These are phyloP conservation scores for Sequoia sempervirens DNA, from an alignment of 75 land plant species.

Conservation along the genomic window DNA sequence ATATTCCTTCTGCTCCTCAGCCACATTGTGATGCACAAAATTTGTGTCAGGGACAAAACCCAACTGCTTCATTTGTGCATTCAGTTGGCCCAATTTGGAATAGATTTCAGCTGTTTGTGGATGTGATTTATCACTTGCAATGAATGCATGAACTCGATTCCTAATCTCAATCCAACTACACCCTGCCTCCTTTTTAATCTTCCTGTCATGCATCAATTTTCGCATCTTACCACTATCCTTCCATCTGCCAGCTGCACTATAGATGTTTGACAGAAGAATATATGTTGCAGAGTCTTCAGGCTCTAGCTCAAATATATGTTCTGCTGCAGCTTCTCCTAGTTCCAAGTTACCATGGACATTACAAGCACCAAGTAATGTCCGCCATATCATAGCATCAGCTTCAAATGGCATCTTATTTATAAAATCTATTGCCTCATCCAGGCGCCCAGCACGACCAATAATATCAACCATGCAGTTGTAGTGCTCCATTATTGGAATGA, in stretches of 20 bases:
- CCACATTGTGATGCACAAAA: slow-evolving; percentile 14
- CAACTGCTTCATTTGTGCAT: slow-evolving; percentile 8
- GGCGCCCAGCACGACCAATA: slow-evolving; percentile 10
- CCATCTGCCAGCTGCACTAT: slow-evolving; percentile 12
- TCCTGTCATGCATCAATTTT: background rate
- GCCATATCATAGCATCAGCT: slow-evolving; percentile 12
- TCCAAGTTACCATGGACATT: background rate
- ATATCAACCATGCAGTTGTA: slow-evolving; percentile 19
- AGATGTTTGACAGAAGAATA: slow-evolving; percentile 13
- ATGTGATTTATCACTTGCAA: slow-evolving; percentile 9
- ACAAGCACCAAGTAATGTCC: slow-evolving; percentile 12
- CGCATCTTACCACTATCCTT: slow-evolving; percentile 4
- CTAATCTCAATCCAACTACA: background rate
- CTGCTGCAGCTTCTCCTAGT: background rate
- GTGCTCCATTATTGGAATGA: slow-evolving; percentile 5
- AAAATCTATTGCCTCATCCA: slow-evolving; percentile 9
- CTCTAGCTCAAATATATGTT: slow-evolving; percentile 11
- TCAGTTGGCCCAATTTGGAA: slow-evolving; percentile 12
- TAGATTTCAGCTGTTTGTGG: slow-evolving; percentile 12
- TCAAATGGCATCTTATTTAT: slow-evolving; percentile 11
- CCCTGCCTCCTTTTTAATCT: slow-evolving; percentile 4
- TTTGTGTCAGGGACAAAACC: slow-evolving; percentile 12
- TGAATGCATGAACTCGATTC: slow-evolving; percentile 6
- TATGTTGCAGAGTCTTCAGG: slow-evolving; percentile 10
- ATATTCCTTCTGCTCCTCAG: background rate